These are phyloP conservation scores for Dipsacomyces acuminosporus DNA, from an alignment of 371 early-diverging fungal species.

Conservation along the genomic window DNA sequence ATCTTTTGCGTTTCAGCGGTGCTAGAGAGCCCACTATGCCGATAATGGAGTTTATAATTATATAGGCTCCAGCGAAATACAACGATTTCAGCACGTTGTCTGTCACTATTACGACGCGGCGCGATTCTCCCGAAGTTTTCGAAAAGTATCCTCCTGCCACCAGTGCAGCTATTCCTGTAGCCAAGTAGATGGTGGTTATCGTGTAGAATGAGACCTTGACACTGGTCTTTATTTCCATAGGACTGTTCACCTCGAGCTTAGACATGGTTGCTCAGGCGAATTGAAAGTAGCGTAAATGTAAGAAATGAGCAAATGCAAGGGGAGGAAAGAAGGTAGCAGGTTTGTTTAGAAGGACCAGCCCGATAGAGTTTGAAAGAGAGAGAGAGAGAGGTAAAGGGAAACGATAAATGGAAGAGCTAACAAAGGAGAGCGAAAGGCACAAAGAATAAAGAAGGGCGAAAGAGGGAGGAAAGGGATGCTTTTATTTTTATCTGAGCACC, in stretches of 20 bases:
- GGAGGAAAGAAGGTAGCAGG: background rate
- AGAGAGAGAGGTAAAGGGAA: no score
- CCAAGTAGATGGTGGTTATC: conserved; percentile 20
- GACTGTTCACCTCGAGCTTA: background rate
- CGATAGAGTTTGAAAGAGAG: no score
- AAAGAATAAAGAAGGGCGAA: no score
- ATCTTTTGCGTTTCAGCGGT: conserved; percentile 30
- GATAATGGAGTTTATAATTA: conserved; percentile 7
- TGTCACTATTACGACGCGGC: conserved; percentile 23
- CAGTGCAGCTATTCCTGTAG: conserved; percentile 21
- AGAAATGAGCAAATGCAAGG: background rate
- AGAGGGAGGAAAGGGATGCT: no score
- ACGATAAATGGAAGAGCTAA: no score
- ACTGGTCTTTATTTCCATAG: conserved; percentile 16
- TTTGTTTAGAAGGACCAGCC: no score
- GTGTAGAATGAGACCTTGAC: conserved; percentile 13
- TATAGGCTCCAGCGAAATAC: conserved; percentile 18
- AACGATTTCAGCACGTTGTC: conserved; percentile 19
- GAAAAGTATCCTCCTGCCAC: conserved; percentile 22
- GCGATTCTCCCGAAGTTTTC: conserved; percentile 7
- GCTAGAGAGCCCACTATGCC: conserved; percentile 21
- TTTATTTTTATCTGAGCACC: no score
- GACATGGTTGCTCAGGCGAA: background rate
- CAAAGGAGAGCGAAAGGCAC: no score
- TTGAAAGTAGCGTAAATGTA: background rate